Evolutionary conservation across 148 eudicot genomes (phyloP).

Genomic region (Arbutus unedo): DNA sequence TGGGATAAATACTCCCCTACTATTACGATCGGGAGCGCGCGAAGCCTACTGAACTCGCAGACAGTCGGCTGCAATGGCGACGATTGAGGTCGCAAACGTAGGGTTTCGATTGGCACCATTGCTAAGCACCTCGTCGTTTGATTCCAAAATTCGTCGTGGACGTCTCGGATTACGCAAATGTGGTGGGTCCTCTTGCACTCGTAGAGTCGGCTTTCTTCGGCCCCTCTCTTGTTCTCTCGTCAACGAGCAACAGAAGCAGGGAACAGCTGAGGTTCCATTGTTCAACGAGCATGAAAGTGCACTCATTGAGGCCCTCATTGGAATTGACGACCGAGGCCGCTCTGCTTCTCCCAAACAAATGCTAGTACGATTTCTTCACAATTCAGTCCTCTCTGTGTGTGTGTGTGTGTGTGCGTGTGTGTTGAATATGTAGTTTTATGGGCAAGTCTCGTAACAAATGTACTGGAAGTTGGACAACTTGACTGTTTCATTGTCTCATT

Average conservation of each 20-base stretch:
- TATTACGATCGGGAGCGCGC: too few species aligned
- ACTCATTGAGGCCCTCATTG: constrained; percentile 69
- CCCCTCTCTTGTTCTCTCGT: constrained; percentile 21
- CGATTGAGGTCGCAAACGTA: constrained; percentile 5
- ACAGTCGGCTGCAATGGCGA: not conserved
- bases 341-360: constrained; percentile 72
- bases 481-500: too few species aligned
- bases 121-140: not conserved
- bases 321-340: constrained; percentile 92
- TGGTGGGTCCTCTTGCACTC: not conserved
- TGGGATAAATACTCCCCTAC: too few species aligned
- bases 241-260: constrained; percentile 19
- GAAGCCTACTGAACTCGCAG: too few species aligned
- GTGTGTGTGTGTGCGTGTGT: not conserved
- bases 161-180: not conserved
- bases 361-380: constrained; percentile 30
- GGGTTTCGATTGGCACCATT: constrained; percentile 16
- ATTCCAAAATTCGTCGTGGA: not conserved
- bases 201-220: not conserved
- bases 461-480: too few species aligned
- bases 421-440: not conserved
- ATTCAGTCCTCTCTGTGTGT: not conserved
- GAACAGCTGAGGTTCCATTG: constrained; percentile 12
- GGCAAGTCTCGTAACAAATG: too few species aligned
- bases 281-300: constrained; percentile 59